Percentiles rank a stretch among this genome's conserved stretches.
Conservation (phyloP, 2,329 filamentous ascomycete species). For the Diaporthe capsici region DNA sequence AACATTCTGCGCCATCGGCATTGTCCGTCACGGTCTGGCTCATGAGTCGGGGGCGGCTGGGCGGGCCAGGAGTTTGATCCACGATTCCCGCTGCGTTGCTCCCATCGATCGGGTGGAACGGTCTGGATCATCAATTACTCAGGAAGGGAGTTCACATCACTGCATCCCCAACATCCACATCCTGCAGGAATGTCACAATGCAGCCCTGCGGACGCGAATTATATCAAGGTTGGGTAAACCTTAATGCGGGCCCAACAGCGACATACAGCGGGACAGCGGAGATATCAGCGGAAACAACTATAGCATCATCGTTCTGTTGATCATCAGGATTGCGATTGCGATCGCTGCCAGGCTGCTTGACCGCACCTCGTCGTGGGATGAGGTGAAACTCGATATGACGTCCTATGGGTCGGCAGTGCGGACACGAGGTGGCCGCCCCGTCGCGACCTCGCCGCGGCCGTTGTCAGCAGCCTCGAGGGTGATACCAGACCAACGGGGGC, state of each 20-base stretch:
- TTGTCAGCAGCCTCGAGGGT: constrained; percentile 16
- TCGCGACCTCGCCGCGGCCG: constrained; percentile 25
- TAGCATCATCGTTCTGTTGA: constrained; percentile 30
- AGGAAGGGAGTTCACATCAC: not conserved
- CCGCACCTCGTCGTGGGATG: constrained; percentile 20
- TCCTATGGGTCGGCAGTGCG: constrained; percentile 33
- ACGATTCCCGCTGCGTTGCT: constrained; percentile 10
- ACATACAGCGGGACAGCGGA: not conserved
- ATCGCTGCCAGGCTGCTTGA: constrained; percentile 26
- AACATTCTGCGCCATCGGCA: constrained; percentile 18
- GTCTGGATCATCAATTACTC: constrained; percentile 34
- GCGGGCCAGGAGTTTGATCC: not conserved
- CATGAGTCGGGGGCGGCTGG: constrained; percentile 19
- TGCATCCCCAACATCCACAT: constrained; percentile 17
- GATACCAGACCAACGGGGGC: constrained; percentile 13
- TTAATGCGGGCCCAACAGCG: not conserved
- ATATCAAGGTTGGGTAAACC: not conserved
- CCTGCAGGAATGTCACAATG: constrained; percentile 24
- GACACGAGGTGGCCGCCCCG: constrained; percentile 27
- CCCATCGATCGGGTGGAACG: constrained; percentile 25
- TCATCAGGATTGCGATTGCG: constrained; percentile 30
- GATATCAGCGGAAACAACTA: constrained; percentile 14
- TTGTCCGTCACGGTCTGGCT: constrained; percentile 8
- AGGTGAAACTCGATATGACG: constrained; percentile 34
- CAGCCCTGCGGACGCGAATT: constrained; percentile 21